Evolutionary conservation across 2,329 filamentous ascomycete genomes (phyloP), one percentile per base, ranked within the genome.

Genomic region (Botrytis fragariae): DNA sequence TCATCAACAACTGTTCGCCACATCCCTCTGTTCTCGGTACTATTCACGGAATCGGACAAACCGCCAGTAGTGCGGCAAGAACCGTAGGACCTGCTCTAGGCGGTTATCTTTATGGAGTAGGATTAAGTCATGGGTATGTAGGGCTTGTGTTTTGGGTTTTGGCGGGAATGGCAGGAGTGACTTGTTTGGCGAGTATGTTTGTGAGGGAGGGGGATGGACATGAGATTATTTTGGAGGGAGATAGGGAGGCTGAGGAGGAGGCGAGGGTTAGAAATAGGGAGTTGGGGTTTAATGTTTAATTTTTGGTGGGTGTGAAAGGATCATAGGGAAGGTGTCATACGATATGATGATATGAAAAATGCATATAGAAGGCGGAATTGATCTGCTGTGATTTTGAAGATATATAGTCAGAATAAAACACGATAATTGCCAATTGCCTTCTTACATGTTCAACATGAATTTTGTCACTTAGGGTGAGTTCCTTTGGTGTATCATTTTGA

Each of bases 161-260:
- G 44, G 84, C 86, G 44, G 81, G 83, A 42, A 88, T 89, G 0
- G 78, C 90, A 0, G 84, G 90, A 0, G 88, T 89, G 0, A 76
- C 73, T 64, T 78, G 77, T 29, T 74, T 87, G 7, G 85, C 86
- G 8, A 90, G 87, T 71, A 84, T 86, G 76, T 85, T 87, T 74
- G 87, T 91, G 14, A 83, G 82, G 69, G 90, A 92, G 76, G 89
- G 90, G 0, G 83, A 90, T 77, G 90, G 90, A 0, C 89, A 91
- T 79, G 90, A 91, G 80, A 87, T 92, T 63, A 85, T 89, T 84
- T 79, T 92, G 2, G 87, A 90, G 42, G 90, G 89, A 0, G 90
- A 91, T 75, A 85, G 87, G 42, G 86, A 87, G 45, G 84, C 83
- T 1, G 79, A 80, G 48, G 79, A 74, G 16, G 79, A 80, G 69